Evolutionary conservation across 78 protist genomes (phyloP).

Genomic region (Dictyostelium firmibasis): DNA sequence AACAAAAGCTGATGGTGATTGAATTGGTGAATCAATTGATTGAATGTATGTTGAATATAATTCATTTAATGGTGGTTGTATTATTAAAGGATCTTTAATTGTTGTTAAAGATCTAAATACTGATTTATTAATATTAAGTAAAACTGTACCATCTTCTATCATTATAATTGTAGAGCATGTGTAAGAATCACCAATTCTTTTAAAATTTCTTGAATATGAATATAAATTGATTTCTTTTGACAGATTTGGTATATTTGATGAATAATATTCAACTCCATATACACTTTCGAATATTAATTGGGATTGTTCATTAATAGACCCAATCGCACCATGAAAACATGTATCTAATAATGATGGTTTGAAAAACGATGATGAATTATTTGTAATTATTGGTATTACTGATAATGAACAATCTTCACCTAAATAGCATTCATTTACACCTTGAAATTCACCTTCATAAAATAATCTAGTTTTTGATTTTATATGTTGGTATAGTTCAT

Average conservation of each 20-base stretch:
- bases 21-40: neutral
- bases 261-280: neutral
- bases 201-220: neutral
- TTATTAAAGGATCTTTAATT: neutral
- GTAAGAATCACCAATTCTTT: neutral
- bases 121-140: neutral
- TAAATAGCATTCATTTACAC: neutral
- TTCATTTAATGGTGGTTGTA: neutral
- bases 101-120: neutral
- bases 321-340: constrained; percentile 12
- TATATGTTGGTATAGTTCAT: neutral
- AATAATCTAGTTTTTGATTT: neutral
- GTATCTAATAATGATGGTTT: neutral
- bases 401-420: constrained; percentile 4
- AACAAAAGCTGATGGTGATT: neutral
- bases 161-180: neutral
- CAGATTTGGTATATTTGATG: neutral
- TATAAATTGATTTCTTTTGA: neutral
- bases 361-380: neutral
- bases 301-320: neutral
- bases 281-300: constrained; percentile 51
- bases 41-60: neutral
- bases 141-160: neutral
- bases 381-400: neutral
- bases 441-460: neutral